Base-by-base conservation (phyloP, 1,139 yeast genomes). In the Citeromyces hawaiiensis region DNA sequence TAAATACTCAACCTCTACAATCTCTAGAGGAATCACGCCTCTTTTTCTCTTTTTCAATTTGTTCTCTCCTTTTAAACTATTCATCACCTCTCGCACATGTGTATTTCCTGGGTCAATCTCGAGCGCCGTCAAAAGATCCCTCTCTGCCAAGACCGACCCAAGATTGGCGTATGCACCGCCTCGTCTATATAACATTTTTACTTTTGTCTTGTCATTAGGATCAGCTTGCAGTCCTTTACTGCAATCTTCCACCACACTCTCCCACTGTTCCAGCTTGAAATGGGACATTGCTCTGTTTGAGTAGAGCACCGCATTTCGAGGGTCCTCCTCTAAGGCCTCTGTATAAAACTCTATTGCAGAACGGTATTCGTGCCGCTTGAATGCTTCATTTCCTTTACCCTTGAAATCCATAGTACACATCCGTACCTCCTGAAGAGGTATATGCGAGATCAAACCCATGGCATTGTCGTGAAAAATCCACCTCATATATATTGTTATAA, bases 201-300 rank as follows among this genome's bases (percentile, higher is more conserved):
- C 57, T 35, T 48, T 50, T 0, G 72, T 59, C 35, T 41, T 39
- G 1, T 42, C 36, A 1, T 50, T 57, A 1, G 64, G 56, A 23
- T 59, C 63, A 2, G 66, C 48, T 10, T 50, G 52, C 29, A 86
- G 56, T 0, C 94, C 91, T 6, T 53, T 51, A 17, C 71, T 64
- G 46, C 88, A 73, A 51, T 81, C 86, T 14, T 59, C 57, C 10
- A 78, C 53, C 1, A 91, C 94, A 35, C 72, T 67, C 3, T 62
- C 59, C 62, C 68, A 74, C 36, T 70, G 68, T 6, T 65, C 57
- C 4, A 80, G 59, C 48, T 79, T 75, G 40, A 83, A 56, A 47
- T 75, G 69, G 23, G 87, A 72, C 54, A 83, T 79, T 2, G 96
- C 93, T 40, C 88, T 63, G 56, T 88, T 88, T 11, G 95, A 77